phyloP scores from a whole-genome alignment of 2,329 filamentous ascomycete genomes.

The Fusarium xyrophilum region DNA sequence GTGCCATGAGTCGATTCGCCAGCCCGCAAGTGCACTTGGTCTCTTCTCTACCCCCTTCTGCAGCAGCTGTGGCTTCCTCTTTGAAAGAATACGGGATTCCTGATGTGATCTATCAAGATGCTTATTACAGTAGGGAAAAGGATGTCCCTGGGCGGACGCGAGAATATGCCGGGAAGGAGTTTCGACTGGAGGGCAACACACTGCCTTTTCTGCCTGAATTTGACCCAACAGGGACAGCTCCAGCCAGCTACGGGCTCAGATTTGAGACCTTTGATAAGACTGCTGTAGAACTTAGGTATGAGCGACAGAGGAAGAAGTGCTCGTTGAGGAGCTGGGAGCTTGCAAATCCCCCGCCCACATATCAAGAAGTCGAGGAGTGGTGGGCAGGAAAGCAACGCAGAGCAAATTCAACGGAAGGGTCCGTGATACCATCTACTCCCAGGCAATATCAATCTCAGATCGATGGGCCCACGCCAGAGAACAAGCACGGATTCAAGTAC shows the following conservation, averaged over 20 bases:
- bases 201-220: conserved; percentile 83
- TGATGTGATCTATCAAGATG: conserved; percentile 79
- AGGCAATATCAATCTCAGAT: conserved; percentile 76
- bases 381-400: conserved; percentile 51
- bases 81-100: conserved; percentile 53
- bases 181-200: conserved; percentile 76
- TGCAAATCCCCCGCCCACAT: conserved; percentile 71
- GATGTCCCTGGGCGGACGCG: conserved; percentile 80
- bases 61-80: conserved; percentile 29
- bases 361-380: conserved; percentile 74
- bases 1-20: conserved; percentile 21
- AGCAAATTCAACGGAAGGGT: background rate
- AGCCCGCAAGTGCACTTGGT: conserved; percentile 33
- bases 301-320: conserved; percentile 59
- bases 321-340: conserved; percentile 75
- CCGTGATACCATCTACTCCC: conserved; percentile 35
- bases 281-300: conserved; percentile 58
- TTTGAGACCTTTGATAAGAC: conserved; percentile 56
- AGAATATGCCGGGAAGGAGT: conserved; percentile 89
- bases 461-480: conserved; percentile 83
- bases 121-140: conserved; percentile 82
- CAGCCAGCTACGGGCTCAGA: conserved; percentile 63
- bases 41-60: conserved; percentile 41
- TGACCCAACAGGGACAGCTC: conserved; percentile 64
- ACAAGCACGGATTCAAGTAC: conserved; percentile 84